These are phyloP conservation scores for Athelia psychrophila DNA, from an alignment of 1,284 basidiomycete species.

Conservation along the genomic window DNA sequence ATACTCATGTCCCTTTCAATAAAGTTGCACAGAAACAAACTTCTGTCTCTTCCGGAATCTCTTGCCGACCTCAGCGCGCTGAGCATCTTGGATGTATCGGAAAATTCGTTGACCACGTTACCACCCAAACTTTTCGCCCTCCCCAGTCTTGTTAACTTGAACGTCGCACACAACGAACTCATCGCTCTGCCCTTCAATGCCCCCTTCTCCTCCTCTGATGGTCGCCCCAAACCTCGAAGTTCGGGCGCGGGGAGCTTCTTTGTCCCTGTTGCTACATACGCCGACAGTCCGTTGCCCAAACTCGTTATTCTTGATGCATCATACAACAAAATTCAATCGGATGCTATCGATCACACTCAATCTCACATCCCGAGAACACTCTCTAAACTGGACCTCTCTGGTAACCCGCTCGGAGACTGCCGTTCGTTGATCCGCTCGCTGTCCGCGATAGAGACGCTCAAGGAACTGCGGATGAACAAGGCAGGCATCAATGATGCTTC, in stretches of 20 bases:
- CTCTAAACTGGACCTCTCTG: constrained; percentile 48
- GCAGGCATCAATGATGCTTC: constrained; percentile 58
- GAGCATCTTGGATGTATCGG: constrained; percentile 64
- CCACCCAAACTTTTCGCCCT: constrained; percentile 66
- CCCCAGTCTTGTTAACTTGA: constrained; percentile 60
- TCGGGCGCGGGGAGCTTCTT: constrained; percentile 56
- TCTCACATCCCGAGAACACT: constrained; percentile 45
- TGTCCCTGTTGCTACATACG: constrained; percentile 54
- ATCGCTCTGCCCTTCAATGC: constrained; percentile 56
- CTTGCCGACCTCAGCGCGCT: constrained; percentile 66
- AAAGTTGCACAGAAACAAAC: constrained; percentile 72
- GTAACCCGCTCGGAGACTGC: constrained; percentile 48
- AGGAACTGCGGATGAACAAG: constrained; percentile 53
- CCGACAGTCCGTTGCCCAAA: constrained; percentile 59
- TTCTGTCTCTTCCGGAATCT: constrained; percentile 54
- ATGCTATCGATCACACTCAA: constrained; percentile 45
- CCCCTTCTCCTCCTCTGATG: constrained; percentile 41
- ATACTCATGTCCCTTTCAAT: constrained; percentile 8
- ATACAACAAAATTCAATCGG: constrained; percentile 57
- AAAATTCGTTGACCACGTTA: constrained; percentile 60
- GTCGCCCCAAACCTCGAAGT: constrained; percentile 22
- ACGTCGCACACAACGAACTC: constrained; percentile 69
- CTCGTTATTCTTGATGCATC: constrained; percentile 59
- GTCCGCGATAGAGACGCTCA: constrained; percentile 47
- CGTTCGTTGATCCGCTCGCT: constrained; percentile 45